phyloP scores from a whole-genome alignment of 768 basidiomycete genomes.

The Calvatia gigantea region DNA sequence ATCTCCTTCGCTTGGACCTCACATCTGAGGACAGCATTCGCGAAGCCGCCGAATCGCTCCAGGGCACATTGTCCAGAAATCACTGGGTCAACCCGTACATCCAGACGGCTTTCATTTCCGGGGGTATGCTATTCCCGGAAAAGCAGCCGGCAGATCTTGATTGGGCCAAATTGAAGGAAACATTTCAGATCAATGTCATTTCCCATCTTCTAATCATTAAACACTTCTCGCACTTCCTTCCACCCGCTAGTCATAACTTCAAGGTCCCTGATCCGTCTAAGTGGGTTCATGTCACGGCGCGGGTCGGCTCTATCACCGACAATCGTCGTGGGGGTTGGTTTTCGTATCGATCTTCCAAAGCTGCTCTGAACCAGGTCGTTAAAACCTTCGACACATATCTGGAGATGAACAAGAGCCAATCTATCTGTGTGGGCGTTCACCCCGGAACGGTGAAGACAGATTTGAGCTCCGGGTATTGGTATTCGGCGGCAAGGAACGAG shows the following conservation, averaged over 20 bases:
- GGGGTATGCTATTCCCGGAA: slow-evolving; percentile 54
- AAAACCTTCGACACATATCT: slow-evolving; percentile 58
- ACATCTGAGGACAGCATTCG: slow-evolving; percentile 48
- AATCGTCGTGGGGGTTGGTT: slow-evolving; percentile 60
- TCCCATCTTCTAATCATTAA: slow-evolving; percentile 60
- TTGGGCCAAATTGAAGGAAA: slow-evolving; percentile 32
- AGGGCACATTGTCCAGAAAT: slow-evolving; percentile 25
- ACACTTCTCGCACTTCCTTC: slow-evolving; percentile 59
- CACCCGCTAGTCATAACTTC: slow-evolving; percentile 22
- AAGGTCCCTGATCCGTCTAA: slow-evolving; percentile 34
- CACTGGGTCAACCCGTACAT: slow-evolving; percentile 35
- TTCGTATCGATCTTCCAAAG: slow-evolving; percentile 59
- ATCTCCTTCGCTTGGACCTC: slow-evolving; percentile 47
- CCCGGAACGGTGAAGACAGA: slow-evolving; percentile 62
- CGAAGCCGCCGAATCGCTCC: slow-evolving; percentile 40
- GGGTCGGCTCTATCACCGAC: slow-evolving; percentile 56
- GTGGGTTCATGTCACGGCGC: slow-evolving; percentile 60
- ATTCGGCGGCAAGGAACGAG: slow-evolving; percentile 29
- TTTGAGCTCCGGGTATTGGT: slow-evolving; percentile 53
- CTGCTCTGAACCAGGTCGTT: slow-evolving; percentile 60
- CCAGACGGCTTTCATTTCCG: slow-evolving; percentile 53
- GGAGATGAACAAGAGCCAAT: slow-evolving; percentile 39
- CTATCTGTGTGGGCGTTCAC: slow-evolving; percentile 54
- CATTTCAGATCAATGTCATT: slow-evolving; percentile 57
- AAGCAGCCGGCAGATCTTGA: slow-evolving; percentile 48